phyloP scores from a whole-genome alignment of 2,329 filamentous ascomycete genomes.

The Dactylella cylindrospora region DNA sequence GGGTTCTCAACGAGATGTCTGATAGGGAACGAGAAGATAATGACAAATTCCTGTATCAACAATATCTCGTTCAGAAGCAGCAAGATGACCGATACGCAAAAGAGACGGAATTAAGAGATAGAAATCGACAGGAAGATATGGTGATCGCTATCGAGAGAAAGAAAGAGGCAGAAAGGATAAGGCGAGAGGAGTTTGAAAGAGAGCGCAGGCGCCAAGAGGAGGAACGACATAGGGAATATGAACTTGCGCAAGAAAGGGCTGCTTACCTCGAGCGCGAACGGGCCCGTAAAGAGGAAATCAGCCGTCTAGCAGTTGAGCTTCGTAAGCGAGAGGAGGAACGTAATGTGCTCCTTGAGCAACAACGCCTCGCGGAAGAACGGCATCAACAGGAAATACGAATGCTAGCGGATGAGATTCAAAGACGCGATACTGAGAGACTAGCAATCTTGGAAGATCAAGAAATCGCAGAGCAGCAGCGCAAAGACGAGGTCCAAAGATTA shows the following conservation, averaged over 20 bases:
- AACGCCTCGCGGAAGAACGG: slow-evolving; percentile 18
- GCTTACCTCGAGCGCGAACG: slow-evolving; percentile 37
- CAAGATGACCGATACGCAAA: slow-evolving; percentile 33
- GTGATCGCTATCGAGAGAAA: slow-evolving; percentile 33
- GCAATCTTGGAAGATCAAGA: slow-evolving; percentile 31
- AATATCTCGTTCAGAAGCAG: slow-evolving; percentile 32
- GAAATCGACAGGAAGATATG: slow-evolving; percentile 36
- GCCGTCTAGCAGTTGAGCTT: slow-evolving; percentile 21
- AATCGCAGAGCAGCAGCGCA: slow-evolving; percentile 37
- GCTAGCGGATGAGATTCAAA: slow-evolving; percentile 34
- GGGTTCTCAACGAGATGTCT: slow-evolving; percentile 17
- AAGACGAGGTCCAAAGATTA: slow-evolving; percentile 30
- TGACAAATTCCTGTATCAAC: slow-evolving; percentile 29
- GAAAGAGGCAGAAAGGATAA: slow-evolving; percentile 27
- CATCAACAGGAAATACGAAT: slow-evolving; percentile 22
- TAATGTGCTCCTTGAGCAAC: slow-evolving; percentile 24
- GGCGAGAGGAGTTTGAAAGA: slow-evolving; percentile 26
- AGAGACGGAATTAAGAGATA: slow-evolving; percentile 24
- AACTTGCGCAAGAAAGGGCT: slow-evolving; percentile 34
- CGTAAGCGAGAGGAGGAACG: slow-evolving; percentile 30
- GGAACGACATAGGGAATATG: slow-evolving; percentile 31
- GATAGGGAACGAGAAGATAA: slow-evolving; percentile 24
- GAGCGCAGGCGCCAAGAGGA: slow-evolving; percentile 35
- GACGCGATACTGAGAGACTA: slow-evolving; percentile 26
- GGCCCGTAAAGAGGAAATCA: slow-evolving; percentile 31